Conservation (phyloP, 768 basidiomycete species). For the Tylopilus subfusipes region DNA sequence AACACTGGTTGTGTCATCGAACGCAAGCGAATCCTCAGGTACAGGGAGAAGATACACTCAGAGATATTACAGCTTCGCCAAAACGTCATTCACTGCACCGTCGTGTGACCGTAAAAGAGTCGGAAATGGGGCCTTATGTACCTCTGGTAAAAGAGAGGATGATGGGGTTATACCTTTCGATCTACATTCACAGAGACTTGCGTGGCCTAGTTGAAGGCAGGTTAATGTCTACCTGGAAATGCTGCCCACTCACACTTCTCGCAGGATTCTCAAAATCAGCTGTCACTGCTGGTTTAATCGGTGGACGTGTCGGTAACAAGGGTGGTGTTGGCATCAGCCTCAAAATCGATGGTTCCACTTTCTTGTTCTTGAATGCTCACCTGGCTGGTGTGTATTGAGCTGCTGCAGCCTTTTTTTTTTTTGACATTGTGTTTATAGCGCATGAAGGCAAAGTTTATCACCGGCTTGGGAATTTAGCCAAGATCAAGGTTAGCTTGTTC, state of each 20-base stretch:
- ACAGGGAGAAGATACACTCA: conserved; percentile 17
- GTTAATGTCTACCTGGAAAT: conserved; percentile 1
- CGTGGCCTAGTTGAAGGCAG: conserved; percentile 59
- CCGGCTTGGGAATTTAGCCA: conserved; percentile 79
- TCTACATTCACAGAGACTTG: conserved; percentile 75
- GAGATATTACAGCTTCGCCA: conserved; percentile 38
- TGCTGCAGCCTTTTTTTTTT: background rate
- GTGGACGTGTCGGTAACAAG: conserved; percentile 91
- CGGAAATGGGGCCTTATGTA: conserved; percentile 71
- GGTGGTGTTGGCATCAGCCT: conserved; percentile 89
- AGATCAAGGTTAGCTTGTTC: conserved; percentile 67
- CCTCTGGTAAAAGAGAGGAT: conserved; percentile 85
- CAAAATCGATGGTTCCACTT: conserved; percentile 74
- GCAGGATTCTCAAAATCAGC: conserved; percentile 73
- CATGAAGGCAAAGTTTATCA: conserved; percentile 74
- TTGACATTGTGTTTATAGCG: conserved; percentile 39
- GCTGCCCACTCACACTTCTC: background rate
- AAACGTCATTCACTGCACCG: conserved; percentile 44
- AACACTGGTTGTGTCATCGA: conserved; percentile 63
- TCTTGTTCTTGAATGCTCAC: conserved; percentile 90
- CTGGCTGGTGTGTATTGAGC: conserved; percentile 58
- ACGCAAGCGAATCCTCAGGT: conserved; percentile 24
- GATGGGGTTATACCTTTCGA: conserved; percentile 81
- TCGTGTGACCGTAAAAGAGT: conserved; percentile 40
- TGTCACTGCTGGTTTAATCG: conserved; percentile 87